Evolutionary conservation across 345 rosid species (phyloP), one percentile per base, ranked within the genome.

Genomic region (Erysimum cheiranthoides): DNA sequence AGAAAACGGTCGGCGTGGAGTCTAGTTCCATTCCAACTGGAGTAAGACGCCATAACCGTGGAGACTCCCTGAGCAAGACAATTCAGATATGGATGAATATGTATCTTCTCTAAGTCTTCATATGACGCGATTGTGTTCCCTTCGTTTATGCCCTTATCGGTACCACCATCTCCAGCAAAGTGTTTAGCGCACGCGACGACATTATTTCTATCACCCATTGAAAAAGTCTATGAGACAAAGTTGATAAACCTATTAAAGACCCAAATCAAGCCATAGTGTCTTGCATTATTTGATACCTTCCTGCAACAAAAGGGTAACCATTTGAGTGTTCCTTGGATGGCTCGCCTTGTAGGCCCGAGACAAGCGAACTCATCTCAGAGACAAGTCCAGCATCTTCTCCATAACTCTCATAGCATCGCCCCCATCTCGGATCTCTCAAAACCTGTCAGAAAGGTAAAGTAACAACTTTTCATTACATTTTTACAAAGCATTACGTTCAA

Each of bases 141-240:
- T 83, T 92, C 96, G 67, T 94, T 94, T 70, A 76, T 38, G 28
- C 96, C 98, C 57, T 68, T 74, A 34, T 88, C 84, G 0, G 98
- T 94, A 51, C 98, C 97, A 54, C 97, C 97, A 81, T 94, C 97
- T 82, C 97, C 98, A 68, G 90, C 98, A 83, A 94, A 94, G 83
- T 94, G 98, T 78, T 94, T 92, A 42, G 95, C 97, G 50, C 97
- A 94, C 5, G 98, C 97, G 59, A 90, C 82, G 0, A 93, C 87
- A 32, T 90, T 88, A 71, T 87, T 81, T 60, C 97, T 93, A 51
- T 39, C 6, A 58, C 27, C 16, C 28, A 64, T 34, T 35, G 7
- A 75, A 42, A 9, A 68, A 49, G 21, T 35, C 14, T 34, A 40
- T 50, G 32, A 58, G 46, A 21, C 3, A 8, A 61, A 42, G 39